These are phyloP conservation scores for Chrysanthemum makinoi DNA, from an alignment of 129 eudicot species.

Conservation along the genomic window DNA sequence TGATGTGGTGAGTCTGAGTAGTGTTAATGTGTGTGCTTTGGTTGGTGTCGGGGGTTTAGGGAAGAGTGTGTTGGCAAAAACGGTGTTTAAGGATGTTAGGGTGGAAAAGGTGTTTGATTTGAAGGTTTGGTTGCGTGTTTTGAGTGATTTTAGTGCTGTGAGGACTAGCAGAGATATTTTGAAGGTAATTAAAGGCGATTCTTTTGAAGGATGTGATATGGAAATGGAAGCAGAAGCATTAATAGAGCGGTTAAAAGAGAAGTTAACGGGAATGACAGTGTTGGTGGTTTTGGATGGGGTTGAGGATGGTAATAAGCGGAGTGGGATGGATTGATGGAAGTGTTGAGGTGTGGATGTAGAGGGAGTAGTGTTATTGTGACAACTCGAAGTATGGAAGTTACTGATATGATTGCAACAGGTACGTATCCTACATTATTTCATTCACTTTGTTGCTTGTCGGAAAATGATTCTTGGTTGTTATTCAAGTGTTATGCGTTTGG, in stretches of 20 bases:
- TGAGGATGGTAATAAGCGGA: constrained; percentile 5
- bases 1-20: not conserved
- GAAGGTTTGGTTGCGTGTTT: constrained; percentile 26
- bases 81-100: constrained; percentile 29
- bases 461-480: constrained; percentile 30
- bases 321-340: constrained; percentile 24
- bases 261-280: constrained; percentile 14
- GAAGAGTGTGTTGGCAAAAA: constrained; percentile 25
- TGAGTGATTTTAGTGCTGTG: not conserved
- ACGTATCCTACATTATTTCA: constrained; percentile 5
- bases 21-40: constrained; percentile 18
- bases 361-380: constrained; percentile 24
- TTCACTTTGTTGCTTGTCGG: constrained; percentile 22
- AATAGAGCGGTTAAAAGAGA: constrained; percentile 11
- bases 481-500: constrained; percentile 28
- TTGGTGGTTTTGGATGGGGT: constrained; percentile 34
- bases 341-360: constrained; percentile 22
- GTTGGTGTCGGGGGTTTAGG: constrained; percentile 34
- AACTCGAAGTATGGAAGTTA: constrained; percentile 20
- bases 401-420: constrained; percentile 11
- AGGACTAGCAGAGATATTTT: constrained; percentile 21
- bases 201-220: not conserved
- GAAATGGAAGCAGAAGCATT: constrained; percentile 12
- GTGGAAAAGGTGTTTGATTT: constrained; percentile 29
- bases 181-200: constrained; percentile 26